A percentile compares a stretch with the other conserved stretches of the same genome.
Evolutionary conservation across 164 flowering plant genomes (phyloP).

Genomic region (Pachysandra terminalis): DNA sequence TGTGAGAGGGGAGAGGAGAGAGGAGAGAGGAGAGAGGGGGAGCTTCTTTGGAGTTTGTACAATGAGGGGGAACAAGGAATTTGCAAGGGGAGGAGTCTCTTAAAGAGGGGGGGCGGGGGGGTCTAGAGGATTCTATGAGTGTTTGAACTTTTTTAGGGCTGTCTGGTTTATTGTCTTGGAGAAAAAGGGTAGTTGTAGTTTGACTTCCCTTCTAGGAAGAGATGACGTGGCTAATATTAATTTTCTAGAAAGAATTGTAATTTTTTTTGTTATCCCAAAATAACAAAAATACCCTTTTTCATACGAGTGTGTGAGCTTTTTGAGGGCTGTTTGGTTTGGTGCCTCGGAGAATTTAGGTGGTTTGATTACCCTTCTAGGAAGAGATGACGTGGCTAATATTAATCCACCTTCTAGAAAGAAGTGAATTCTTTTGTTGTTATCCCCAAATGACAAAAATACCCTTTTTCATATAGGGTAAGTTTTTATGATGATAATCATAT

Average conservation of each 20-base stretch:
- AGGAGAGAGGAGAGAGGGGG: not conserved
- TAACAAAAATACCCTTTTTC: too few relatives aligned
- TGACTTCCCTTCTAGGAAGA: not conserved
- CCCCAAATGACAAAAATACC: too few relatives aligned
- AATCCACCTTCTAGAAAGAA: not conserved
- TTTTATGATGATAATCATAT: too few relatives aligned
- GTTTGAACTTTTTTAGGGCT: not conserved
- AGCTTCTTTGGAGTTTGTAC: not conserved
- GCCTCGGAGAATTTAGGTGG: not conserved
- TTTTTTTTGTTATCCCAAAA: not conserved
- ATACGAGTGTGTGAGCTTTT: conserved; percentile 4
- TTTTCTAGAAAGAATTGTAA: not conserved
- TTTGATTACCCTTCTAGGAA: not conserved
- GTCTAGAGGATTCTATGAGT: conserved; percentile 14
- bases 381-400: not conserved
- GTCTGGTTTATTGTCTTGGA: not conserved
- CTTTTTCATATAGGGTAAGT: too few relatives aligned
- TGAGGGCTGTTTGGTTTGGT: not conserved
- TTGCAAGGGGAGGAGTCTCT: not conserved
- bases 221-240: not conserved
- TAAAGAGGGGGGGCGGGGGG: not conserved
- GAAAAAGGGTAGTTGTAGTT: not conserved
- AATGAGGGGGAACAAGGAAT: not conserved
- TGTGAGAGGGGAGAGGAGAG: not conserved
- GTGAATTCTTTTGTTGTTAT: not conserved